phyloP scores from a whole-genome alignment of 176 grass and related monocot genomes.

The Dendrocalamus sinicus region DNA sequence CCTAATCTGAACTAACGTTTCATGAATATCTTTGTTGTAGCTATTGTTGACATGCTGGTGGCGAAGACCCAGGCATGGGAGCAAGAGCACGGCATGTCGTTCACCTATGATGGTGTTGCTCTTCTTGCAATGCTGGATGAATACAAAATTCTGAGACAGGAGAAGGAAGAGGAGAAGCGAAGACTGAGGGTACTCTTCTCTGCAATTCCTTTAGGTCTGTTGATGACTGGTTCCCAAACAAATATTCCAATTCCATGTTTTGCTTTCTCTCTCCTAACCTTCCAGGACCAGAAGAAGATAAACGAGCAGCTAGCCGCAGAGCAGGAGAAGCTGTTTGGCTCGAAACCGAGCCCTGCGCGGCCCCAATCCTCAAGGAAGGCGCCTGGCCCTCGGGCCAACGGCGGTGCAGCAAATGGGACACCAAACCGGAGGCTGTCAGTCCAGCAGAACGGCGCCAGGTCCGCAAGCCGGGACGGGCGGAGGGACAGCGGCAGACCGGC shows the following conservation, averaged over 20 bases:
- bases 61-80: constrained; percentile 80
- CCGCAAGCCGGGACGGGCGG: constrained; percentile 68
- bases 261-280: neutral
- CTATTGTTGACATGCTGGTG: constrained; percentile 74
- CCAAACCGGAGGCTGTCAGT: constrained; percentile 55
- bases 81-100: constrained; percentile 57
- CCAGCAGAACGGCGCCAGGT: constrained; percentile 55
- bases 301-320: constrained; percentile 75
- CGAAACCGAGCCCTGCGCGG: constrained; percentile 62
- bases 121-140: constrained; percentile 93
- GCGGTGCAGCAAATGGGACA: constrained; percentile 44
- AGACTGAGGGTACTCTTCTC: constrained; percentile 62
- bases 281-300: constrained; percentile 89
- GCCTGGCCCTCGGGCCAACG: constrained; percentile 47
- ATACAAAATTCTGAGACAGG: constrained; percentile 71
- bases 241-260: neutral
- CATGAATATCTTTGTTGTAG: constrained; percentile 41
- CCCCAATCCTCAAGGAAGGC: constrained; percentile 68
- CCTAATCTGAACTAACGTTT: neutral
- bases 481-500: constrained; percentile 54
- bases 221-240: neutral
- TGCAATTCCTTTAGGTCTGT: neutral
- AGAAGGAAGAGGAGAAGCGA: constrained; percentile 88
- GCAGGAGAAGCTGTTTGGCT: constrained; percentile 71
- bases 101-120: constrained; percentile 76